Percentiles rank a stretch among this genome's conserved stretches.
Conservation (phyloP, 2,329 filamentous ascomycete species). For the Chaetomiaceae sp. region DNA sequence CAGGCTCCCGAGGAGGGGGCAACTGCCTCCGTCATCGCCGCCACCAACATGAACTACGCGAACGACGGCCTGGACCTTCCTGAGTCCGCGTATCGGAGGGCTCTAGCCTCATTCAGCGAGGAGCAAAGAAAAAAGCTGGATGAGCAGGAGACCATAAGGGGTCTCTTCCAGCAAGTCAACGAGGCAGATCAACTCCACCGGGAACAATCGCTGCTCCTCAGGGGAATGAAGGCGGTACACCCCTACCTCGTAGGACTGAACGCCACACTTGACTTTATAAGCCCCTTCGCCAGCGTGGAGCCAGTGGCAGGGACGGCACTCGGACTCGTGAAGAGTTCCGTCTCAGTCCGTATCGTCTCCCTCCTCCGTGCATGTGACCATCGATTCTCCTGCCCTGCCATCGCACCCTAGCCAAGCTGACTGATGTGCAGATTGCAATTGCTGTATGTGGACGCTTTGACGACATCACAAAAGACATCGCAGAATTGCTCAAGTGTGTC, state of each 20-base stretch:
- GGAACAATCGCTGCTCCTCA: neutral
- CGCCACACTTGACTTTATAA: neutral
- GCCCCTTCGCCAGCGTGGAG: conserved; percentile 1
- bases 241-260: neutral
- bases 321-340: neutral
- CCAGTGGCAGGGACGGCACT: neutral
- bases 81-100: neutral
- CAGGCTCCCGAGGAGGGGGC: too few relatives aligned
- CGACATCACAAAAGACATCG: neutral
- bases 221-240: neutral
- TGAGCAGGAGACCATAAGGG: neutral
- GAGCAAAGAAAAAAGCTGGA: neutral
- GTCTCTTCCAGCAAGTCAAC: conserved; percentile 2
- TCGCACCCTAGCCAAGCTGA: too few relatives aligned
- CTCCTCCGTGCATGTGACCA: too few relatives aligned
- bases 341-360: too few relatives aligned
- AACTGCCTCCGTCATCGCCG: too few relatives aligned
- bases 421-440: neutral
- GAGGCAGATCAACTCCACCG: neutral
- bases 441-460: neutral
- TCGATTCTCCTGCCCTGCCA: too few relatives aligned
- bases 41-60: too few relatives aligned
- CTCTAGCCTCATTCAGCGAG: neutral
- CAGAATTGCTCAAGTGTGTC: neutral
- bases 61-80: too few relatives aligned